Percentiles rank a stretch among this genome's conserved stretches.
Evolutionary conservation across 306 rosid species (phyloP).

Genomic region (Inga oerstediana): DNA sequence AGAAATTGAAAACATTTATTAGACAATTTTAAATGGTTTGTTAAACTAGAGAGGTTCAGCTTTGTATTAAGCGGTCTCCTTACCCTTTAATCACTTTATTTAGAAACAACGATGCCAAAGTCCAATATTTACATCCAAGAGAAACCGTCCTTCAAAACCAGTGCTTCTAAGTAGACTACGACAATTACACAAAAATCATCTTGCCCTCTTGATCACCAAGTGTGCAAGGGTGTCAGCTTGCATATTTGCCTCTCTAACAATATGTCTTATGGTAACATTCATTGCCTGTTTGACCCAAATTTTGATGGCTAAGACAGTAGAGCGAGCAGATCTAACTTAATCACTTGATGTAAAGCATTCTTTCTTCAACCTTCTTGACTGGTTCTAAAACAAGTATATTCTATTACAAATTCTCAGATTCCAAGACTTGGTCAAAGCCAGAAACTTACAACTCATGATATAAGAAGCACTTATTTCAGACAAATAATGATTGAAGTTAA

Average conservation of each 20-base stretch:
- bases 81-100: not conserved
- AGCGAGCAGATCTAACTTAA: not conserved
- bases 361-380: constrained; percentile 28
- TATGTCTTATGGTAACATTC: not conserved
- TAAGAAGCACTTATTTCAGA: not conserved
- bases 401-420: not conserved
- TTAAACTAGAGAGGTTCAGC: not conserved
- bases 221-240: not conserved
- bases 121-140: not conserved
- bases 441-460: not conserved
- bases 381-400: constrained; percentile 1
- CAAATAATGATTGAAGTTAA: not conserved
- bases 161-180: not conserved
- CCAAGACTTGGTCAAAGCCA: not conserved
- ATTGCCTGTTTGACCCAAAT: not conserved
- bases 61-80: constrained; percentile 6
- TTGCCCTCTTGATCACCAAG: not conserved
- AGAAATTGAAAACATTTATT: not conserved
- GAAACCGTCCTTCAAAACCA: not conserved
- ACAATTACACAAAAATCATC: not conserved
- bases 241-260: not conserved
- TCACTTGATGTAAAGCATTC: not conserved
- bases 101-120: not conserved
- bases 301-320: not conserved
- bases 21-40: not conserved